These are phyloP conservation scores for Cadophora sp. DNA, from an alignment of 2,329 filamentous ascomycete species.

Conservation along the genomic window DNA sequence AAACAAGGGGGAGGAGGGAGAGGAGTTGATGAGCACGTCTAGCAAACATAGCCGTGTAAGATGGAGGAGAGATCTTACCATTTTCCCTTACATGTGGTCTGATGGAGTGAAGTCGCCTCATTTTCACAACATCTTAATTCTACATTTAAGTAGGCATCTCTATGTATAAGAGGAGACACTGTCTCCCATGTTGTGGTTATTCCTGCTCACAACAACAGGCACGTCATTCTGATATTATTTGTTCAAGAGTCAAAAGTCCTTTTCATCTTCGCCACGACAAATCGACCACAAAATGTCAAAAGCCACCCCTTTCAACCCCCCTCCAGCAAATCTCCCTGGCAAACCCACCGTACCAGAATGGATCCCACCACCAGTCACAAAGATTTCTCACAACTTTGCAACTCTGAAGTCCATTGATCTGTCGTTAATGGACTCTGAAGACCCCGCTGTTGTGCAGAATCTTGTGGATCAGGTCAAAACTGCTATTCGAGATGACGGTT, in stretches of 20 bases:
- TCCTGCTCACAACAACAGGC: not conserved
- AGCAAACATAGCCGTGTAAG: not conserved
- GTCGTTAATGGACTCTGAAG: constrained; percentile 51
- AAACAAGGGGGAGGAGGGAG: not conserved
- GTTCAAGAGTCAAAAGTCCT: not conserved
- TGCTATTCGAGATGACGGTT: constrained; percentile 53
- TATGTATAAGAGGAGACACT: not conserved
- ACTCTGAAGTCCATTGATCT: constrained; percentile 51
- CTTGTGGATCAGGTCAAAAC: constrained; percentile 52
- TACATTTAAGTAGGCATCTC: not conserved
- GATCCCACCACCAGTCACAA: constrained; percentile 52
- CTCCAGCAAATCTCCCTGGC: constrained; percentile 46
- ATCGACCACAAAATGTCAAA: constrained; percentile 20
- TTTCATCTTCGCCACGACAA: not conserved
- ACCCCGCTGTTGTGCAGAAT: constrained; percentile 50
- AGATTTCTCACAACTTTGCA: constrained; percentile 52
- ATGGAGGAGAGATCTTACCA: not conserved
- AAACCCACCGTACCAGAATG: constrained; percentile 52
- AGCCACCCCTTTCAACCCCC: constrained; percentile 52
- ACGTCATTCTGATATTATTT: not conserved
- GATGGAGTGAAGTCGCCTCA: not conserved
- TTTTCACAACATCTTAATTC: not conserved
- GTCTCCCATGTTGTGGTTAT: not conserved
- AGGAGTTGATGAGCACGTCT: not conserved
- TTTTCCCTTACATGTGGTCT: not conserved